A percentile compares a stretch with the other conserved stretches of the same genome.
Evolutionary conservation across 306 rosid genomes (phyloP).

Genomic region (Ammopiptanthus mongolicus): DNA sequence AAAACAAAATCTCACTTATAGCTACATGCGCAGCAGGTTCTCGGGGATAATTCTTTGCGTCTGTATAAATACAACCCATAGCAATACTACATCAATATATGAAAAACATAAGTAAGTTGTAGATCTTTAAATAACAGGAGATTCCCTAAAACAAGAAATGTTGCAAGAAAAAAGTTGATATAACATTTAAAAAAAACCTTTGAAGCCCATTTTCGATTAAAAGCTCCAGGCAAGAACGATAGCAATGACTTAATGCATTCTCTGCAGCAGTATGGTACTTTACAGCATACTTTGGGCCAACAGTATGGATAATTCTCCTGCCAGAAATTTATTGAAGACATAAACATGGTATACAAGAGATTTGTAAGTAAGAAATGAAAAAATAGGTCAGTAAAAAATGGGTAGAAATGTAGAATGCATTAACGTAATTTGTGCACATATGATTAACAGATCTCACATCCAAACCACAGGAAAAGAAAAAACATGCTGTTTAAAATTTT

Average conservation of each 20-base stretch:
- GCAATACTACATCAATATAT: slow-evolving; percentile 71
- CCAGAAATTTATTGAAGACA: slow-evolving; percentile 16
- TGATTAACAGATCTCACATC: slow-evolving; percentile 4
- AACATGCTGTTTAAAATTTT: neutral
- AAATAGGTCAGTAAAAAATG: neutral
- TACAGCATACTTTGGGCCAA: slow-evolving; percentile 96
- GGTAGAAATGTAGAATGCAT: slow-evolving; percentile 1
- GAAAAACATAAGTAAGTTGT: slow-evolving; percentile 25
- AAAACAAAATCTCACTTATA: slow-evolving; percentile 65
- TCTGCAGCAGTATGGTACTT: slow-evolving; percentile 99
- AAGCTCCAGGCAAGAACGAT: slow-evolving; percentile 95
- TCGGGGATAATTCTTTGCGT: slow-evolving; percentile 95
- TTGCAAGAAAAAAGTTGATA: slow-evolving; percentile 2
- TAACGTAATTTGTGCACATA: neutral
- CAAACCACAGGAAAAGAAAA: neutral
- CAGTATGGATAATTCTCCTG: slow-evolving; percentile 95
- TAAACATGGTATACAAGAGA: neutral
- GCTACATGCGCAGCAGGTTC: slow-evolving; percentile 99
- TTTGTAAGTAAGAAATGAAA: neutral
- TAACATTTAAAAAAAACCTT: slow-evolving; percentile 48
- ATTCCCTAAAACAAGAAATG: neutral
- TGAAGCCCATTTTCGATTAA: slow-evolving; percentile 77
- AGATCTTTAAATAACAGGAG: slow-evolving; percentile 1
- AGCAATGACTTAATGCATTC: slow-evolving; percentile 96
- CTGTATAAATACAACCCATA: slow-evolving; percentile 91